A percentile compares a stretch with the other conserved stretches of the same genome.
phyloP scores from a whole-genome alignment of 768 basidiomycete species.

The Asterophora parasitica region DNA sequence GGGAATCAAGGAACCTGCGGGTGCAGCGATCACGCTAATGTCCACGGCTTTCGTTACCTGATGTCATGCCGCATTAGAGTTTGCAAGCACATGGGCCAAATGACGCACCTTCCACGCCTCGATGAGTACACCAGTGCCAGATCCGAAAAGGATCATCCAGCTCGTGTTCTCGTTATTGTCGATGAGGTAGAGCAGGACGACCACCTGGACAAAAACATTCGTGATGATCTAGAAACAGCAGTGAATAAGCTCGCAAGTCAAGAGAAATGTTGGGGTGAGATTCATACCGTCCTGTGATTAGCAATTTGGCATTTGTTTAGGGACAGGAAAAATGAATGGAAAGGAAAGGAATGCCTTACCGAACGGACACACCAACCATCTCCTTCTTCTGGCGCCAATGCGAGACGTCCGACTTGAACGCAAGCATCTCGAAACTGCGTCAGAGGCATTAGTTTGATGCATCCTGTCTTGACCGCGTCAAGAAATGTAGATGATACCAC shows the following conservation, averaged over 20 bases:
- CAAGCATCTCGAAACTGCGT: conserved; percentile 85
- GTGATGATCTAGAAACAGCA: conserved; percentile 56
- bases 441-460: conserved; percentile 2
- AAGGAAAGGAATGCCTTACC: conserved; percentile 40
- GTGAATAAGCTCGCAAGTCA: background rate
- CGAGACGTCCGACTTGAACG: conserved; percentile 91
- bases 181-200: conserved; percentile 89
- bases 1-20: conserved; percentile 64
- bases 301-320: conserved; percentile 11
- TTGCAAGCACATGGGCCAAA: background rate
- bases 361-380: conserved; percentile 90
- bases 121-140: conserved; percentile 73
- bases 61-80: conserved; percentile 9
- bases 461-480: conserved; percentile 7
- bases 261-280: background rate
- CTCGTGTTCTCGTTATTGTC: conserved; percentile 95
- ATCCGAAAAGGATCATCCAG: conserved; percentile 95
- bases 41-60: conserved; percentile 90
- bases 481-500: conserved; percentile 23
- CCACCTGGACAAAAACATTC: conserved; percentile 89
- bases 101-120: conserved; percentile 89
- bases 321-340: background rate
- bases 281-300: conserved; percentile 47
- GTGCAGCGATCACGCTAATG: conserved; percentile 60
- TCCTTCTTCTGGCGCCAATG: conserved; percentile 96